Conservation (phyloP, 164 flowering plant genomes). For the Vitis cinerea region DNA sequence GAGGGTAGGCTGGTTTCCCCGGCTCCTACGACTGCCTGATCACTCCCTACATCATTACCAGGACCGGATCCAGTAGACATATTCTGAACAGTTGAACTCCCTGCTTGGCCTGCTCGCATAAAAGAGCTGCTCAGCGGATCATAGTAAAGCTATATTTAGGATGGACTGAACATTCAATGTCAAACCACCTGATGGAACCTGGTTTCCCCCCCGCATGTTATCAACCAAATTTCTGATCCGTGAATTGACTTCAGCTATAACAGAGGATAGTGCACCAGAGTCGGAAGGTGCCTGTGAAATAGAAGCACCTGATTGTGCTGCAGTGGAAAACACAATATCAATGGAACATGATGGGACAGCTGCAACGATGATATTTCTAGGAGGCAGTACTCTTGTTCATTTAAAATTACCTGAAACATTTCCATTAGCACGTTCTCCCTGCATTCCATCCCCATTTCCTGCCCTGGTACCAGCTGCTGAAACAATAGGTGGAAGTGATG, state of each 20-base stretch:
- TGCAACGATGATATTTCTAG: constrained; percentile 35
- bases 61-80: constrained; percentile 20
- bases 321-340: constrained; percentile 25
- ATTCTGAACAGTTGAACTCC: constrained; percentile 25
- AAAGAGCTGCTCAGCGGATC: constrained; percentile 3
- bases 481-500: constrained; percentile 43
- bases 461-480: constrained; percentile 58
- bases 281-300: constrained; percentile 33
- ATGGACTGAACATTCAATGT: background rate
- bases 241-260: constrained; percentile 43
- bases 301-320: constrained; percentile 34
- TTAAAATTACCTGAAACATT: constrained; percentile 34
- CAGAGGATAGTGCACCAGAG: constrained; percentile 29
- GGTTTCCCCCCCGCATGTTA: constrained; percentile 34
- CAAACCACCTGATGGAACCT: constrained; percentile 41
- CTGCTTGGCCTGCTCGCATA: constrained; percentile 30
- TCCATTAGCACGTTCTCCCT: constrained; percentile 27
- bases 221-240: constrained; percentile 39
- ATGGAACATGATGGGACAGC: constrained; percentile 35
- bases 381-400: constrained; percentile 25
- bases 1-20: constrained; percentile 11
- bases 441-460: constrained; percentile 38
- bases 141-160: background rate
- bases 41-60: constrained; percentile 16
- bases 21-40: constrained; percentile 13